Conservation (phyloP, 2,329 filamentous ascomycete genomes). For the Acephala macrosclerotiorum region DNA sequence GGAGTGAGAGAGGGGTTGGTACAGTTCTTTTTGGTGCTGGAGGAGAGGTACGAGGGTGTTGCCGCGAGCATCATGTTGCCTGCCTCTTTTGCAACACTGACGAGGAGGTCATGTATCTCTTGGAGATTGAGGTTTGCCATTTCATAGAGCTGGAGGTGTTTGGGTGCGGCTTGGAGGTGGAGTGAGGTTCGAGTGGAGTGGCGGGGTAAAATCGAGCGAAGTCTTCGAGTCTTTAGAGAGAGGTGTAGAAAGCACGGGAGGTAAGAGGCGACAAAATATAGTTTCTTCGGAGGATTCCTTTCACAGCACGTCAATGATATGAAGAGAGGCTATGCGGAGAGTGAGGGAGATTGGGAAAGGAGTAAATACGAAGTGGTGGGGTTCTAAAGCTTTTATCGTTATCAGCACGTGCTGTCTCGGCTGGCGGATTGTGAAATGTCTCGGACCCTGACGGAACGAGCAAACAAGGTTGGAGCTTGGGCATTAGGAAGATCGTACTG, state of each 20-base stretch:
- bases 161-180: neutral
- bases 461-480: neutral
- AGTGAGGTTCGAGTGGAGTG: neutral
- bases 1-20: conserved; percentile 15
- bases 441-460: conserved; percentile 1
- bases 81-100: conserved; percentile 67
- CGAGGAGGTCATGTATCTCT: conserved; percentile 66
- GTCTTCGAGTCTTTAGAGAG: too few relatives aligned
- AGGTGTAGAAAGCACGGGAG: too few relatives aligned
- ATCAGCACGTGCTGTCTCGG: conserved; percentile 3
- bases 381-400: conserved; percentile 5
- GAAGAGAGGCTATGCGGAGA: too few relatives aligned
- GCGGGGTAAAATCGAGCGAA: neutral
- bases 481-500: neutral
- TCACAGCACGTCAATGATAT: too few relatives aligned
- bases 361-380: too few relatives aligned
- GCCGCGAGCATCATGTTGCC: conserved; percentile 69
- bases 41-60: conserved; percentile 63
- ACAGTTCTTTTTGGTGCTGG: conserved; percentile 71
- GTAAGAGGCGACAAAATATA: too few relatives aligned
- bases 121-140: conserved; percentile 67
- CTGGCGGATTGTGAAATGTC: conserved; percentile 1
- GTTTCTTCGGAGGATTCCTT: too few relatives aligned
- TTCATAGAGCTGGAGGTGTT: neutral
- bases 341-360: too few relatives aligned